A percentile compares a stretch with the other conserved stretches of the same genome.
Evolutionary conservation across 345 rosid species (phyloP).

Genomic region (Trapa bicornis): DNA sequence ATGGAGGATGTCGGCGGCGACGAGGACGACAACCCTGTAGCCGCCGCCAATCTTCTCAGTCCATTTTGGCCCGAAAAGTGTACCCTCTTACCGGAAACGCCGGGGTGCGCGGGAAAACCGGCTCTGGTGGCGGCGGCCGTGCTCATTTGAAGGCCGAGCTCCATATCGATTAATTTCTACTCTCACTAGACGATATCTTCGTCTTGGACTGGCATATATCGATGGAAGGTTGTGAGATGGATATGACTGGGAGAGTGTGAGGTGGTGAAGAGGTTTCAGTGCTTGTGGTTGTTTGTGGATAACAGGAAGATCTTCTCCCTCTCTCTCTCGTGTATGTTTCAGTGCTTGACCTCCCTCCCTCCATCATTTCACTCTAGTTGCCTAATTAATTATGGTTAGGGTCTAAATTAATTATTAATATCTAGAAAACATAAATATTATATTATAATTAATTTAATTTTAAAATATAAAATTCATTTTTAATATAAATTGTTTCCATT

Average conservation of each 20-base stretch:
- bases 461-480: no score
- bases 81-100: neutral
- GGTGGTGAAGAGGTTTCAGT: constrained; percentile 5
- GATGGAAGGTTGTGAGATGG: neutral
- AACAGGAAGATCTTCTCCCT: no score
- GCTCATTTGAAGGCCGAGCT: constrained; percentile 11
- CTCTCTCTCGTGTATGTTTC: no score
- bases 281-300: constrained; percentile 19
- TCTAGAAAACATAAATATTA: no score
- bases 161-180: constrained; percentile 24
- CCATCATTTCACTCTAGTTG: no score
- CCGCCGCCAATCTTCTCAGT: neutral
- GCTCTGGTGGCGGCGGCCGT: constrained; percentile 19
- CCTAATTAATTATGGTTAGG: no score
- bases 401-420: no score
- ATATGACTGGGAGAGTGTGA: constrained; percentile 1
- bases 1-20: neutral
- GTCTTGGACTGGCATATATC: no score
- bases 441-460: no score
- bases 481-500: no score
- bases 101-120: constrained; percentile 14
- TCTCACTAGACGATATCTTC: neutral
- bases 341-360: no score
- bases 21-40: neutral
- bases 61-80: neutral